phyloP scores from a whole-genome alignment of 495 filamentous ascomycete genomes.

The Cercophora samala region DNA sequence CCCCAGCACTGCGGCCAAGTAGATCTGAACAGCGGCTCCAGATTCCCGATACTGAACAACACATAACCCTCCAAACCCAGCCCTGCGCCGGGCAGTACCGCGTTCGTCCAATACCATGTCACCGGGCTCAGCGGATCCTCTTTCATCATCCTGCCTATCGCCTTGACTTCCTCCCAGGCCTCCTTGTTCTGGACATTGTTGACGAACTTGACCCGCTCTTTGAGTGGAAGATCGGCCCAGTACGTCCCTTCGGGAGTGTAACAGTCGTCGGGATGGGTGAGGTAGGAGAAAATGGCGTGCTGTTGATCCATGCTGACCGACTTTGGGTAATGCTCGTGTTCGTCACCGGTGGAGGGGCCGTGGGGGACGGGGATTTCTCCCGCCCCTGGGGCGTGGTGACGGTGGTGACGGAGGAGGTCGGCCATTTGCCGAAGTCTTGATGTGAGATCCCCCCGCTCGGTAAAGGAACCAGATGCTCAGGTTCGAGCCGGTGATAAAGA shows the following conservation, averaged over 20 bases:
- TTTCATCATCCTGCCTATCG: constrained; percentile 75
- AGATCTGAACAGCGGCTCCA: constrained; percentile 69
- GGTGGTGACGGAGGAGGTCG: constrained; percentile 37
- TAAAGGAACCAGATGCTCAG: constrained; percentile 1
- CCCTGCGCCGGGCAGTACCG: constrained; percentile 84
- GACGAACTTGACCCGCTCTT: constrained; percentile 68
- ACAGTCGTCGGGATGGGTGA: constrained; percentile 78
- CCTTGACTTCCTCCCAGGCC: constrained; percentile 56
- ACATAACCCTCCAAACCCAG: constrained; percentile 89
- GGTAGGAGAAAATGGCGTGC: constrained; percentile 64
- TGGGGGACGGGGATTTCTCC: constrained; percentile 50
- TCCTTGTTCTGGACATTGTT: constrained; percentile 63
- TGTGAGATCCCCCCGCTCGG: neutral
- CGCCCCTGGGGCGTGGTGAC: constrained; percentile 40
- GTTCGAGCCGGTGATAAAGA: neutral
- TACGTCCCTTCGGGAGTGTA: constrained; percentile 77
- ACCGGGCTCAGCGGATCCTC: constrained; percentile 74
- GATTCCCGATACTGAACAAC: constrained; percentile 89
- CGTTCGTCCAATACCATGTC: constrained; percentile 79
- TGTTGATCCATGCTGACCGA: constrained; percentile 47
- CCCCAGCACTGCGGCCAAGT: constrained; percentile 74
- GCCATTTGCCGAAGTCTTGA: constrained; percentile 20
- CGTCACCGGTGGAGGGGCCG: constrained; percentile 44
- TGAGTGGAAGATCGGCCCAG: constrained; percentile 77
- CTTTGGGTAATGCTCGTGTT: constrained; percentile 39